Evolutionary conservation across 768 basidiomycete species (phyloP).

Genomic region (Leccinum disarticulatum): DNA sequence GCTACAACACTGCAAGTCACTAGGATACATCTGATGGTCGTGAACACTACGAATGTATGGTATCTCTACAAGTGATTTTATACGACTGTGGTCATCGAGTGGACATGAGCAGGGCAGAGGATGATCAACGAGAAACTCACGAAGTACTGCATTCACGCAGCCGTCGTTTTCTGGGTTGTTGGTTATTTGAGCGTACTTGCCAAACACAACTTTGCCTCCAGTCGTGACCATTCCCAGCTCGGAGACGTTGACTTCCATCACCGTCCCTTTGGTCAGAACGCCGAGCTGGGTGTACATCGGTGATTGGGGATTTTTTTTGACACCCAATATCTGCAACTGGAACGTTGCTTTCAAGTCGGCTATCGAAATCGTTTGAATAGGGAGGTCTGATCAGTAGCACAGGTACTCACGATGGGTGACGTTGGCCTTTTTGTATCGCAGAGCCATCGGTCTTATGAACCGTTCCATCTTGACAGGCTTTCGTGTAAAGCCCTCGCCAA

Average conservation of each 20-base stretch:
- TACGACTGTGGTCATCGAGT: slow-evolving; percentile 23
- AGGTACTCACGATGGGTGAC: slow-evolving; percentile 90
- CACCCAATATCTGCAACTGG: slow-evolving; percentile 95
- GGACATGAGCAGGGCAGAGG: slow-evolving; percentile 3
- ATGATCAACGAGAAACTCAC: slow-evolving; percentile 46
- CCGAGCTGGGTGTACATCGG: slow-evolving; percentile 97
- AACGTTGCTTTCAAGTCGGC: slow-evolving; percentile 98
- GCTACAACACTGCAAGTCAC: slow-evolving; percentile 13
- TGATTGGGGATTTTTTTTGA: slow-evolving; percentile 99
- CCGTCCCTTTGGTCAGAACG: slow-evolving; percentile 96
- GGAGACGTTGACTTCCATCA: slow-evolving; percentile 98
- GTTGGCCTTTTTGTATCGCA: slow-evolving; percentile 97
- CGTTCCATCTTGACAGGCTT: slow-evolving; percentile 99
- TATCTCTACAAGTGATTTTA: slow-evolving; percentile 7
- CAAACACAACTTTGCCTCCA: slow-evolving; percentile 92
- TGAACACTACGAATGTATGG: neutral
- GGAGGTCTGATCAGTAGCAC: neutral
- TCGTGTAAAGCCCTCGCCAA: slow-evolving; percentile 95
- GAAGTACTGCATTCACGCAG: slow-evolving; percentile 91
- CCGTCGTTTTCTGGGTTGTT: slow-evolving; percentile 97
- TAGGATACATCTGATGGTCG: slow-evolving; percentile 15
- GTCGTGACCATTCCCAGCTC: slow-evolving; percentile 97
- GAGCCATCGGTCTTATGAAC: slow-evolving; percentile 95
- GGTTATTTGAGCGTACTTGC: slow-evolving; percentile 91
- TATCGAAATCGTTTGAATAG: slow-evolving; percentile 31